Conservation (phyloP, 2,329 filamentous ascomycete species). For the Penicillium sclerotiorum region DNA sequence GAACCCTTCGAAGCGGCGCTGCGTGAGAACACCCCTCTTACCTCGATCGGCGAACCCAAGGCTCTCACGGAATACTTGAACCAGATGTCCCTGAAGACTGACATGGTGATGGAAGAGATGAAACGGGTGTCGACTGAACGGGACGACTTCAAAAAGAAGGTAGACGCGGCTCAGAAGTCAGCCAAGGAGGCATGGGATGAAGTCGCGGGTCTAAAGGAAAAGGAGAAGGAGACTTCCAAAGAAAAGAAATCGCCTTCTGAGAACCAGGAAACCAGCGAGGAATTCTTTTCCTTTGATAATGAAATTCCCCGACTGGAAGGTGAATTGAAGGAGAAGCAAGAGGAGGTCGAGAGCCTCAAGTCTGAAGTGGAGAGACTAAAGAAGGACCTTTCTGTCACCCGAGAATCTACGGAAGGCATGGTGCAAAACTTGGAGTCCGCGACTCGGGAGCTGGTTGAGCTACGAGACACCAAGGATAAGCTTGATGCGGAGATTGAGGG, state of each 20-base stretch:
- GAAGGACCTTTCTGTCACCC: constrained; percentile 69
- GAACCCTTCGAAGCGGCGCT: constrained; percentile 91
- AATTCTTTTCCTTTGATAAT: constrained; percentile 90
- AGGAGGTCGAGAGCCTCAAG: constrained; percentile 71
- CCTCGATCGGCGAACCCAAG: constrained; percentile 81
- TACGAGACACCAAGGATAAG: constrained; percentile 57
- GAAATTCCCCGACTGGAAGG: constrained; percentile 81
- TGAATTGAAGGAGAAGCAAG: constrained; percentile 69
- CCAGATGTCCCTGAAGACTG: constrained; percentile 79
- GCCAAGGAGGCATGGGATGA: constrained; percentile 66
- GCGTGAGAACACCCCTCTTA: constrained; percentile 88
- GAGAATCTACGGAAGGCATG: constrained; percentile 70
- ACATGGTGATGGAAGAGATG: constrained; percentile 92
- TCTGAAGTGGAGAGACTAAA: constrained; percentile 69
- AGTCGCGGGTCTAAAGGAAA: constrained; percentile 52
- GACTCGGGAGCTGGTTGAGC: constrained; percentile 62
- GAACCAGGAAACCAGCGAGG: constrained; percentile 55
- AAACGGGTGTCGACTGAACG: constrained; percentile 83
- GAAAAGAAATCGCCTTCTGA: constrained; percentile 17
- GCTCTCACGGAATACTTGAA: constrained; percentile 88
- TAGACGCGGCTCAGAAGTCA: constrained; percentile 68
- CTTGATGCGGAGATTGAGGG: constrained; percentile 51
- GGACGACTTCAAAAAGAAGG: constrained; percentile 76
- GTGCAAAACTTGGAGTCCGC: constrained; percentile 67
- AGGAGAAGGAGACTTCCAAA: constrained; percentile 25